Evolutionary conservation across 1,139 yeast species (phyloP), one percentile per base, ranked within the genome.

Genomic region (Suzukiozyma palmioleophila): DNA sequence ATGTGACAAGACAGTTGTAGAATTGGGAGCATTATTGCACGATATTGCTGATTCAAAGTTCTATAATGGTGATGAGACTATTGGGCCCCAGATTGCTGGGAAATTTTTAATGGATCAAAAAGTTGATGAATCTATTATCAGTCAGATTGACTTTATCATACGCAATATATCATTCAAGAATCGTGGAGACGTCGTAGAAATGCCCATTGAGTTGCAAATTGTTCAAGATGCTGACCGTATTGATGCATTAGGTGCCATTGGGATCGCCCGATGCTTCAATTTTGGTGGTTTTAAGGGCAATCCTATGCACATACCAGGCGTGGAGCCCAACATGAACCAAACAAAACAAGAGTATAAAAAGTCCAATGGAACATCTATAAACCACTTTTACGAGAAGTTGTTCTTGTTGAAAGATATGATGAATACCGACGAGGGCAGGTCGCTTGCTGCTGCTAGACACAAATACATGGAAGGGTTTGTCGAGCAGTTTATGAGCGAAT

Each of bases 21-120:
- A 28, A 13, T 28, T 28, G 31, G 31, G 31, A 28, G 31, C 31
- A 28, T 28, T 28, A 13, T 28, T 28, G 14, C 31, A 28, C 9
- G 31, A 28, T 28, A 28, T 28, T 28, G 31, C 31, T 28, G 31
- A 28, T 28, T n/a, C 31, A 12, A 28, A 28, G 14, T 28, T 28
- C 31, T 28, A 28, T 14, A 8, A 28, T 13, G 31, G 31, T 28
- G 31, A 28, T 13, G 31, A 28, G 14, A 28, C 31, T 12, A 15
- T 28, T 13, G 31, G 31, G 12, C 31, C 31, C 31, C 6, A 13
- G 9, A 15, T 28, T 13, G 31, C 31, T 4, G 7, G 31, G n/a
- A 9, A 28, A 13, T 28, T 28, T 8, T 13, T 28, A 10, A 6
- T 10, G 31, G 16, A 28, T 8, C 31, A 28, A 13, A 14, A 13